Base-by-base conservation (phyloP, 1,139 yeast species). In the Suhomyces bolitotheri region DNA sequence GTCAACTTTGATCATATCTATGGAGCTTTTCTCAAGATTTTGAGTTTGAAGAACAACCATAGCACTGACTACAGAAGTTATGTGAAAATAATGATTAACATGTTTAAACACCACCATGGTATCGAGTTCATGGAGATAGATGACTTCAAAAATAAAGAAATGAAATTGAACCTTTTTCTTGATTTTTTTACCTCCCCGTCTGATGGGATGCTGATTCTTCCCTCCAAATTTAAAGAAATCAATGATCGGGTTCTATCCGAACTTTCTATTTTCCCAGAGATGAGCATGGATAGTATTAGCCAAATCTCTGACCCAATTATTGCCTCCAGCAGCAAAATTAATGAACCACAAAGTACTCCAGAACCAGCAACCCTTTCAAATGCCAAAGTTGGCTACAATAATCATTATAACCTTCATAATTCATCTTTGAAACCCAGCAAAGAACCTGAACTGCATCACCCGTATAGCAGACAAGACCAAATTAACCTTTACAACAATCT, bases 101-200 rank as follows among this genome's bases (percentile, higher is more conserved):
- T 58, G 21, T 64, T 49, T 43, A 62, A 60, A 34, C 49, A 45
- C 25, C 57, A 53, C 19, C 41, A 40, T 3, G 38, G 39, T n/a
- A 45, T 60, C 8, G 56, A 53, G 16, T 50, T 46, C 30, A 49
- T 64, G 27, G 66, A 60, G 29, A 15, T 57, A 10, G 46, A 49
- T 22, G 44, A 36, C 22, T 51, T 45, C 32, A 28, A 40, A 8
- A 39, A 36, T 32, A 50, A 53, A 21, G 62, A 58, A 27, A 15
- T 41, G 40, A 57, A 56, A 33, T 33, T 51, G 28, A 45, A 47
- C 23, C 27, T 36, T 16, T 41, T 60, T 22, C 43, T 46, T 29
- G 45, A 49, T 13, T 56, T 61, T 30, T 50, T 60, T 19, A 23
- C 46, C 8, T 49, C 41, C 1, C 43, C 40, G 19, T 16, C 31